Conservation (phyloP, 2,329 filamentous ascomycete species). For the Alternaria alternata region DNA sequence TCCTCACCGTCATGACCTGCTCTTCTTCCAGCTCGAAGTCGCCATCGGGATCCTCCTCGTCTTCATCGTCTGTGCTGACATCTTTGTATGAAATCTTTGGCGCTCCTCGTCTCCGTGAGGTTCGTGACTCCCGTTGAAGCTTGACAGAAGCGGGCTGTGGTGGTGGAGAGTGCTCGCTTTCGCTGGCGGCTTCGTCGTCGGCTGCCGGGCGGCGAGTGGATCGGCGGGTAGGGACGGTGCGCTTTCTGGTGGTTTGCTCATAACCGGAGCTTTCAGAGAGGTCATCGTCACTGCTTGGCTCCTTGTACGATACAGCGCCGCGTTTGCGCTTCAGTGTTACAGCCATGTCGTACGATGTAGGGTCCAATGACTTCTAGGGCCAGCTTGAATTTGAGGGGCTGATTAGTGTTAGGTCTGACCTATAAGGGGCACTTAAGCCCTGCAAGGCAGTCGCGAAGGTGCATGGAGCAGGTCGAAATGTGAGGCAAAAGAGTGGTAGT, state of each 20-base stretch:
- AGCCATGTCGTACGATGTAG: slow-evolving; percentile 30
- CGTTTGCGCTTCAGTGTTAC: slow-evolving; percentile 47
- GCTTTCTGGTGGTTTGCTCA: slow-evolving; percentile 22
- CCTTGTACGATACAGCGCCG: slow-evolving; percentile 47
- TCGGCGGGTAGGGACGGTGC: slow-evolving; percentile 31
- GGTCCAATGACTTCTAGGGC: neutral
- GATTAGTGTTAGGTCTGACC: neutral
- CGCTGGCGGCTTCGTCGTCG: slow-evolving; percentile 24
- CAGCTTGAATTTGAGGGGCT: neutral
- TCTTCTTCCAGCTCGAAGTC: slow-evolving; percentile 37
- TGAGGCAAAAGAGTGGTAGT: neutral
- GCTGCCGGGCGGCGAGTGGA: slow-evolving; percentile 34
- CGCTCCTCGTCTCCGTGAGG: slow-evolving; percentile 21
- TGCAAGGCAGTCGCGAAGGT: slow-evolving; percentile 3
- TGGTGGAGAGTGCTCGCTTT: slow-evolving; percentile 12
- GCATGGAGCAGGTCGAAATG: slow-evolving; percentile 4
- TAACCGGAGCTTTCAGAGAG: slow-evolving; percentile 29
- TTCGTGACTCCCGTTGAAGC: slow-evolving; percentile 6
- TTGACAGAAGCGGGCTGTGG: slow-evolving; percentile 10
- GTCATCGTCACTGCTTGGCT: slow-evolving; percentile 47
- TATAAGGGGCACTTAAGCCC: slow-evolving; percentile 13
- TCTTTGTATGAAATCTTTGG: slow-evolving; percentile 45
- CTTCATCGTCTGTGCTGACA: slow-evolving; percentile 35
- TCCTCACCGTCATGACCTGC: slow-evolving; percentile 18
- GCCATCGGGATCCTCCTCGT: slow-evolving; percentile 30